These are phyloP conservation scores for Pneumocystis oryctolagi DNA, from an alignment of 1,139 yeast genomes.

Conservation along the genomic window DNA sequence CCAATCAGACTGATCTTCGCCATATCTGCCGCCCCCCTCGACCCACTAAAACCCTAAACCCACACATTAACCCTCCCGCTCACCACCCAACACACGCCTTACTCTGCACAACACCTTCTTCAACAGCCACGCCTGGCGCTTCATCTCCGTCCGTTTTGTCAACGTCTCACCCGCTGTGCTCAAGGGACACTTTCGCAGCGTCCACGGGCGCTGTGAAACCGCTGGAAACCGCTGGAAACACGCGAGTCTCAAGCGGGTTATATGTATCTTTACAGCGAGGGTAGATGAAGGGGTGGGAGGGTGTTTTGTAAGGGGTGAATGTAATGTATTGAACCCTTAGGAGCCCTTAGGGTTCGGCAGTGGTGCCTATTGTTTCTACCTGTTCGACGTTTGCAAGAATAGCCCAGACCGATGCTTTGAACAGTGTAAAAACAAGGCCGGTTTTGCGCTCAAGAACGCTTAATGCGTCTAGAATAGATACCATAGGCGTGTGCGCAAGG, in stretches of 20 bases:
- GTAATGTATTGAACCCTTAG: too few species aligned
- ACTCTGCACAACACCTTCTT: not conserved
- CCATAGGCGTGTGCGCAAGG: conserved; percentile 22
- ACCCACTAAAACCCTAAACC: not conserved
- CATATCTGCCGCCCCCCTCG: not conserved
- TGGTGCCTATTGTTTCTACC: not conserved
- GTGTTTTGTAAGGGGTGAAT: too few species aligned
- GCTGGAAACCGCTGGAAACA: too few species aligned
- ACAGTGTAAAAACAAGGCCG: conserved; percentile 43
- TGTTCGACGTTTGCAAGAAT: conserved; percentile 10
- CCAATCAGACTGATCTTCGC: not conserved
- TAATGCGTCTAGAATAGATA: conserved; percentile 34
- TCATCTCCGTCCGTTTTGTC: too few species aligned
- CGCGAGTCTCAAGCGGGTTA: too few species aligned
- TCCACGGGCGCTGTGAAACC: too few species aligned
- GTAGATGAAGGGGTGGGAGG: too few species aligned
- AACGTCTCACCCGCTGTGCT: too few species aligned
- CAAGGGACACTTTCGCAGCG: too few species aligned
- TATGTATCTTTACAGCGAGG: too few species aligned
- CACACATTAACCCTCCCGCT: not conserved
- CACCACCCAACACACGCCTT: not conserved
- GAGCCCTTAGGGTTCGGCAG: not conserved
- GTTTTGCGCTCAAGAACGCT: conserved; percentile 40
- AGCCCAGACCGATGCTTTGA: conserved; percentile 40
- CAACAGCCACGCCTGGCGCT: not conserved